Percentiles rank a stretch among this genome's conserved stretches.
phyloP scores from a whole-genome alignment of 2,329 filamentous ascomycete genomes.

The Fusarium continuum region DNA sequence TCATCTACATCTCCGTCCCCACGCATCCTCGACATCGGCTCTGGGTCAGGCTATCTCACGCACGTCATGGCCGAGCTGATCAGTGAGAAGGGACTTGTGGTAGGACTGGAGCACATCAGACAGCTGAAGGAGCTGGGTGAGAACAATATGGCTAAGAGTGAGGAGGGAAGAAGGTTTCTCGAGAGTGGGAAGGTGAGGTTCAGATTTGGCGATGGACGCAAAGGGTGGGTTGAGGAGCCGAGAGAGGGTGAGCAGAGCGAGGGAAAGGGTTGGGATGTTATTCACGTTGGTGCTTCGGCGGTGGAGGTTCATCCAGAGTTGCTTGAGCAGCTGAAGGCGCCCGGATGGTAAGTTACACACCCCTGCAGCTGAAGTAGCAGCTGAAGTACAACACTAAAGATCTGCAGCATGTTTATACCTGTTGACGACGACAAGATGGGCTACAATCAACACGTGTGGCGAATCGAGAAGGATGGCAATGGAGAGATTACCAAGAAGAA shows the following conservation, averaged over 20 bases:
- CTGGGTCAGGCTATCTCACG: slow-evolving; percentile 84
- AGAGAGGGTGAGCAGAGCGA: slow-evolving; percentile 58
- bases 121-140: slow-evolving; percentile 70
- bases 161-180: slow-evolving; percentile 67
- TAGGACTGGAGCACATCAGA: slow-evolving; percentile 79
- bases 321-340: slow-evolving; percentile 78
- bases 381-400: slow-evolving; percentile 13
- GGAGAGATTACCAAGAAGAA: slow-evolving; percentile 69
- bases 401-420: slow-evolving; percentile 75
- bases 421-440: slow-evolving; percentile 65
- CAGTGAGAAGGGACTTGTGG: slow-evolving; percentile 61
- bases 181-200: slow-evolving; percentile 73
- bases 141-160: slow-evolving; percentile 71
- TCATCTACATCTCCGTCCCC: slow-evolving; percentile 48
- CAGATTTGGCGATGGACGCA: slow-evolving; percentile 77
- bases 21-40: slow-evolving; percentile 77
- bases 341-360: slow-evolving; percentile 67
- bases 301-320: slow-evolving; percentile 75
- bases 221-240: slow-evolving; percentile 63
- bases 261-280: slow-evolving; percentile 80
- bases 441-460: slow-evolving; percentile 73
- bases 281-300: slow-evolving; percentile 93
- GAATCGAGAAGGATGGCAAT: slow-evolving; percentile 74
- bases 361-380: rapidly evolving
- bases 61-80: slow-evolving; percentile 86